Conservation (phyloP, 176 grass and related monocot species). For the Thalia dealbata region DNA sequence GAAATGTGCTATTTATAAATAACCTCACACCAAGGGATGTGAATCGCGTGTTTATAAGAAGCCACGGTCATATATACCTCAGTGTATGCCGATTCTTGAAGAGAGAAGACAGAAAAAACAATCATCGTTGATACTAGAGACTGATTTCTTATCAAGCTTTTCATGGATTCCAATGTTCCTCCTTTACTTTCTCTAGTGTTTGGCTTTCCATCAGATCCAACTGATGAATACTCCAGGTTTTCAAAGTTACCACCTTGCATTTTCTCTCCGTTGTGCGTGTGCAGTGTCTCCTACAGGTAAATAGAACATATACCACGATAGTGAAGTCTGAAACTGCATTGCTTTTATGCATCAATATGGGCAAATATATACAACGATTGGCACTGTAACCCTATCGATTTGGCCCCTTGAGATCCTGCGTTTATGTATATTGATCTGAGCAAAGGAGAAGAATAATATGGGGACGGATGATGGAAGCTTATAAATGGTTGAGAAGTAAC, state of each 20-base stretch:
- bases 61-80: slow-evolving; percentile 46
- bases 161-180: slow-evolving; percentile 16
- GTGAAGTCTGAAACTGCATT: not conserved
- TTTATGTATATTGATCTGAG: not conserved
- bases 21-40: too few species aligned
- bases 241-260: slow-evolving; percentile 34
- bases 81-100: slow-evolving; percentile 53
- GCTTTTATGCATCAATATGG: too few species aligned
- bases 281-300: slow-evolving; percentile 48
- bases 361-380: too few species aligned
- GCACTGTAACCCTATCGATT: not conserved
- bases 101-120: slow-evolving; percentile 47
- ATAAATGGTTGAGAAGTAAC: not conserved
- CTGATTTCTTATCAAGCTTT: slow-evolving; percentile 35
- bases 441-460: not conserved
- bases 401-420: too few species aligned
- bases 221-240: slow-evolving; percentile 30
- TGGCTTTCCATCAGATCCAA: slow-evolving; percentile 10
- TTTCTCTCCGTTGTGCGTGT: slow-evolving; percentile 34
- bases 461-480: not conserved
- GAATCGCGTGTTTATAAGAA: too few species aligned
- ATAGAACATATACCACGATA: not conserved
- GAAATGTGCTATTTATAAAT: too few species aligned
- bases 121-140: slow-evolving; percentile 41
- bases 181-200: slow-evolving; percentile 9